These are phyloP conservation scores for Trapa incisa DNA, from an alignment of 345 rosid species.

Conservation along the genomic window DNA sequence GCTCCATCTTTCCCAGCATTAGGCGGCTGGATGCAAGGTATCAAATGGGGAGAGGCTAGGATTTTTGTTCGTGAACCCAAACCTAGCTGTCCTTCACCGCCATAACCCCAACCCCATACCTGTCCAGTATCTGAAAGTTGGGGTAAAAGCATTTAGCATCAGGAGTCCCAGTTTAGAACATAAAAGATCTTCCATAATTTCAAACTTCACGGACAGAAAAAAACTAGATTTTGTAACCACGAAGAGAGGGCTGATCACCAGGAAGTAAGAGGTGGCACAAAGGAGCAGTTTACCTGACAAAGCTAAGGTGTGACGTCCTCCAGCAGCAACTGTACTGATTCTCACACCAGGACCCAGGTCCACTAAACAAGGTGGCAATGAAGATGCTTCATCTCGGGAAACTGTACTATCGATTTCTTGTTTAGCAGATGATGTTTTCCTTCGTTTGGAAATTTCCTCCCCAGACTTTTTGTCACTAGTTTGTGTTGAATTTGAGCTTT, in stretches of 20 bases:
- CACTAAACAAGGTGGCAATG: constrained; percentile 38
- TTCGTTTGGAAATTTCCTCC: constrained; percentile 48
- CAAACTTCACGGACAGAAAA: constrained; percentile 45
- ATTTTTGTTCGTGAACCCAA: constrained; percentile 65
- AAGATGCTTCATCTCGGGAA: constrained; percentile 42
- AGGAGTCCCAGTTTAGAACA: constrained; percentile 44
- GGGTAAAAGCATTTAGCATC: constrained; percentile 48
- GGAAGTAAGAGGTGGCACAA: constrained; percentile 6
- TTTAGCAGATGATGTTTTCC: constrained; percentile 40
- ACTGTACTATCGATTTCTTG: constrained; percentile 36
- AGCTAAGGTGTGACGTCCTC: constrained; percentile 74
- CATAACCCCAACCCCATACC: constrained; percentile 99
- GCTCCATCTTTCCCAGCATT: constrained; percentile 36
- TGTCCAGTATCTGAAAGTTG: constrained; percentile 87
- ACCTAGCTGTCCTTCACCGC: constrained; percentile 92
- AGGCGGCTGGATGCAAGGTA: constrained; percentile 50
- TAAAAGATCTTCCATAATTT: constrained; percentile 51
- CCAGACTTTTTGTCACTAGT: constrained; percentile 26
- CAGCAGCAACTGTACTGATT: constrained; percentile 58
- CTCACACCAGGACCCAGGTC: constrained; percentile 56
- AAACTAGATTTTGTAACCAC: constrained; percentile 39
- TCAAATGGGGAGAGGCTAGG: constrained; percentile 72
- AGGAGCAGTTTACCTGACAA: constrained; percentile 55
- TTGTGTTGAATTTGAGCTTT: constrained; percentile 19
- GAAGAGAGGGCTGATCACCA: constrained; percentile 19